Conservation (phyloP, 257 asterid genomes). For the Nicotiana noctiflora region DNA sequence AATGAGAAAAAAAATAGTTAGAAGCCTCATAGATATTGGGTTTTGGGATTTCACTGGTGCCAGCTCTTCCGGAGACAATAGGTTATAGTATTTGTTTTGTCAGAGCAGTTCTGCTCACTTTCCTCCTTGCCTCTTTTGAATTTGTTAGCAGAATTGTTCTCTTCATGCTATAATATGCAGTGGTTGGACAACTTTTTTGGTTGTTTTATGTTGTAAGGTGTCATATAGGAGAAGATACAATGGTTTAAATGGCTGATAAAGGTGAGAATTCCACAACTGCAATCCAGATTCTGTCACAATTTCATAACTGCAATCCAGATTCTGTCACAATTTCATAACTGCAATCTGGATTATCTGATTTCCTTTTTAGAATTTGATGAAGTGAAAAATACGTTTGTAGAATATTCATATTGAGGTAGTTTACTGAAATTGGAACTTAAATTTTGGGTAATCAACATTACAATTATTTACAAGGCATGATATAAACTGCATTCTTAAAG, state of each 20-base stretch:
- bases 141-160: too few species aligned
- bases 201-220: background rate
- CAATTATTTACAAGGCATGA: background rate
- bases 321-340: too few species aligned
- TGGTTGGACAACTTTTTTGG: background rate
- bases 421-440: background rate
- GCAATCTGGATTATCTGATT: background rate
- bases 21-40: background rate
- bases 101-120: background rate
- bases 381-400: background rate
- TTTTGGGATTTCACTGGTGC: background rate
- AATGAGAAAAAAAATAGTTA: background rate
- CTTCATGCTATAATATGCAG: background rate
- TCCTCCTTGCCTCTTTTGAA: background rate
- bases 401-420: background rate
- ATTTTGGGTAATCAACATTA: background rate
- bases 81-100: background rate
- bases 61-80: background rate
- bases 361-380: background rate
- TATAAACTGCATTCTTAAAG: background rate
- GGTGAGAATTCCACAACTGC: too few species aligned
- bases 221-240: background rate
- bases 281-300: background rate
- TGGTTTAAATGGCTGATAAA: too few species aligned
- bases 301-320: too few species aligned